phyloP scores from a whole-genome alignment of 371 early-diverging fungal genomes.

The Lichtheimia corymbifera region DNA sequence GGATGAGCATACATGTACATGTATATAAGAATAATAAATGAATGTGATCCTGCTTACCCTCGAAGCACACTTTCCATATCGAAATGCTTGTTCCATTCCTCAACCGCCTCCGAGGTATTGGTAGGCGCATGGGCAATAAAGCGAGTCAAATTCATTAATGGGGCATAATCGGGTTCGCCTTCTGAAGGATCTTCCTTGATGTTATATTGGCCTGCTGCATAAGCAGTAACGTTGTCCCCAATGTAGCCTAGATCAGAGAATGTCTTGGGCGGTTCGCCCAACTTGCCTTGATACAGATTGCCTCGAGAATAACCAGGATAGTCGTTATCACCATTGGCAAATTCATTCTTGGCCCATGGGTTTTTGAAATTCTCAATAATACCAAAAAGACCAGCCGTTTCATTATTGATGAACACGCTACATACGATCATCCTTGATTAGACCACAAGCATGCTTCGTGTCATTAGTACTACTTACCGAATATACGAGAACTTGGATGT shows the following conservation, averaged over 20 bases:
- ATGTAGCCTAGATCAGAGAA: constrained; percentile 19
- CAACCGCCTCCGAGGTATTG: constrained; percentile 2
- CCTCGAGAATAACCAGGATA: constrained; percentile 13
- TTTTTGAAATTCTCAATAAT: constrained; percentile 22
- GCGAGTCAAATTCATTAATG: constrained; percentile 21
- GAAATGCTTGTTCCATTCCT: constrained; percentile 24
- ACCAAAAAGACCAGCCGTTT: constrained; percentile 23
- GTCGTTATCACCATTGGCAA: constrained; percentile 14
- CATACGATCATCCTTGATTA: background rate
- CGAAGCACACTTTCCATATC: constrained; percentile 30
- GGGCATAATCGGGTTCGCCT: constrained; percentile 12
- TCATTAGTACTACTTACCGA: constrained; percentile 7
- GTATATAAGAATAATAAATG: background rate
- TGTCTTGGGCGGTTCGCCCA: background rate
- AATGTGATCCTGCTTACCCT: constrained; percentile 16
- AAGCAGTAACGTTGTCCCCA: constrained; percentile 22
- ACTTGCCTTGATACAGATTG: constrained; percentile 18
- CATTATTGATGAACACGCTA: constrained; percentile 28
- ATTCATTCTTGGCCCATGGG: constrained; percentile 24
- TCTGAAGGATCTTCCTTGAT: constrained; percentile 18
- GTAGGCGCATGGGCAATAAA: constrained; percentile 23
- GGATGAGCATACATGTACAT: background rate
- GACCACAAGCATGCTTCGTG: background rate
- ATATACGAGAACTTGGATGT: constrained; percentile 14
- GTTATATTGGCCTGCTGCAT: constrained; percentile 17